Evolutionary conservation across 352 stramenopile genomes (phyloP), one percentile per base, ranked within the genome.

Genomic region (Globisporangium paddicum): DNA sequence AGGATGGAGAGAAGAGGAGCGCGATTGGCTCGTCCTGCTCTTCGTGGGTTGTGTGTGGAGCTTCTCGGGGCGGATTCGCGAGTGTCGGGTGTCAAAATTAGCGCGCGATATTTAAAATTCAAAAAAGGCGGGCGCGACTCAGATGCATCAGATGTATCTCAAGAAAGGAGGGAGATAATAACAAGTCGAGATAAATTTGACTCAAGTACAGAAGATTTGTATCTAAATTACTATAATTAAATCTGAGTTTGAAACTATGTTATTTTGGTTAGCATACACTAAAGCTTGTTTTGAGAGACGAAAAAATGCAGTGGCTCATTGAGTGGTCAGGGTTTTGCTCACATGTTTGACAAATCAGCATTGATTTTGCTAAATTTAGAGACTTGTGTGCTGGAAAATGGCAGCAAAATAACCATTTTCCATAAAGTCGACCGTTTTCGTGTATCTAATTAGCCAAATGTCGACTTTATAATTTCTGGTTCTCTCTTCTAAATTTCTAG

Each of bases 41-140:
- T n/a, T 47, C 9, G 46, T 38, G 19, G 51, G 16, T 14, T 28
- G 26, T 16, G 26, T 34, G 26, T 25, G 37, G 52, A 58, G 38
- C 52, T 50, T 49, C 37, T 58, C 19, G 28, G 28, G 38, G 52
- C 13, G 52, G 52, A 49, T 47, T 58, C 19, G 26, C 37, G 38
- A 58, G 34, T 58, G 52, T 16, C 37, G 18, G 35, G 11, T 21
- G 21, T 23, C 34, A 10, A 54, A 19, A 26, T 26, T 23, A 40
- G 14, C 37, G 52, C 52, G 54, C 54, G 44, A 25, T 11, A 34
- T 61, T 61, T 38, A 61, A 61, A 61, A 55, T 61, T 61, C 44
- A 58, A 58, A 58, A 32, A 46, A n/a, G n/a, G 35, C 2, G 28
- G 6, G 1, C 3, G 28, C 5, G 47, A 53, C 30, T 54, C 47